Percentiles rank a stretch among this genome's conserved stretches.
Evolutionary conservation across 1,139 yeast species (phyloP).

Genomic region (Petasospora fabianii): DNA sequence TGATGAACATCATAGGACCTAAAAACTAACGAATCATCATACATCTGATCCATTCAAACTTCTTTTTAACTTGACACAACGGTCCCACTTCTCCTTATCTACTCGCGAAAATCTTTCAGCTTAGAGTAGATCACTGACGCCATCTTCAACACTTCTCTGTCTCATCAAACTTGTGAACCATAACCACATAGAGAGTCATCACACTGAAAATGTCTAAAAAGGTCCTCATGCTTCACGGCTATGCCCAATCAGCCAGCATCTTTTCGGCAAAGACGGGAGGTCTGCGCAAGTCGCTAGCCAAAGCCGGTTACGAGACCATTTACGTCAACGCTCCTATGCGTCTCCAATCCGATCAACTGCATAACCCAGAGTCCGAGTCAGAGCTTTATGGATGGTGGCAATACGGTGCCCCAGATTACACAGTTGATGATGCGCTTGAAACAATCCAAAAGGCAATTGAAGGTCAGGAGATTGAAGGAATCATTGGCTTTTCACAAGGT

Average conservation of each 20-base stretch:
- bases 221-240: conserved; percentile 54
- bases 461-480: conserved; percentile 82
- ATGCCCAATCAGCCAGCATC: conserved; percentile 64
- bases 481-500: conserved; percentile 92
- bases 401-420: conserved; percentile 30
- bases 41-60: no score
- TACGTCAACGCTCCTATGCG: conserved; percentile 71
- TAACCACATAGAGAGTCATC: neutral
- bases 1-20: no score
- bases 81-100: no score
- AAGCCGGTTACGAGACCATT: conserved; percentile 62
- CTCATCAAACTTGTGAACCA: no score
- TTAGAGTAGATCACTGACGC: no score
- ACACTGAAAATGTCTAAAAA: conserved; percentile 26
- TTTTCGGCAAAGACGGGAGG: conserved; percentile 78
- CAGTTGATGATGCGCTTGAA: conserved; percentile 35
- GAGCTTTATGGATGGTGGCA: conserved; percentile 30
- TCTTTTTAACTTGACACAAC: no score
- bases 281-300: conserved; percentile 61
- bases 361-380: conserved; percentile 17
- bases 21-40: no score
- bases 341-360: conserved; percentile 56
- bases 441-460: conserved; percentile 44
- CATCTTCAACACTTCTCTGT: no score
- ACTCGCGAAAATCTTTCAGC: neutral